These are phyloP conservation scores for Sonneratia alba DNA, from an alignment of 345 rosid genomes.

Conservation along the genomic window DNA sequence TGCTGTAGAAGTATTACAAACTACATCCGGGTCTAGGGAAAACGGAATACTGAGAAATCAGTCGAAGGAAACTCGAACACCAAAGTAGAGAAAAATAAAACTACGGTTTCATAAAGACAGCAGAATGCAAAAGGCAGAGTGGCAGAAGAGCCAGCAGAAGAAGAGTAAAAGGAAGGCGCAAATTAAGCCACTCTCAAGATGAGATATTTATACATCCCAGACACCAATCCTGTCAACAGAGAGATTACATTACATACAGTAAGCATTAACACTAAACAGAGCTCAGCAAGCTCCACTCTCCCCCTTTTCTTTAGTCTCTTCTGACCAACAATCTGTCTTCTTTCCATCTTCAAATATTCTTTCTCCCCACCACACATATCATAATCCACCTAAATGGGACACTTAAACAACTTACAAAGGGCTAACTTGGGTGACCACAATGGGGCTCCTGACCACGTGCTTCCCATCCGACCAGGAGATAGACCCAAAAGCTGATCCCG, in stretches of 20 bases:
- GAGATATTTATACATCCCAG: neutral
- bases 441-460: constrained; percentile 64
- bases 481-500: constrained; percentile 66
- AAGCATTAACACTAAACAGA: neutral
- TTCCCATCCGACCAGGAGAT: constrained; percentile 71
- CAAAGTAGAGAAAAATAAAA: neutral
- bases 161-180: neutral
- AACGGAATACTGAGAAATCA: too few relatives aligned
- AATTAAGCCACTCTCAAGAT: neutral
- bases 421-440: constrained; percentile 51
- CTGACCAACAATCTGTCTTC: neutral
- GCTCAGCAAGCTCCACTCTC: neutral
- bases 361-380: neutral
- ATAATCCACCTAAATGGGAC: neutral
- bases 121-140: neutral
- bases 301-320: neutral
- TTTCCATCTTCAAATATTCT: neutral
- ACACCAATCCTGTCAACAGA: neutral
- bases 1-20: too few relatives aligned
- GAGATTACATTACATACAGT: neutral
- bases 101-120: neutral
- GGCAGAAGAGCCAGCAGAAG: neutral
- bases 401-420: constrained; percentile 23
- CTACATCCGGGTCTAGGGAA: too few relatives aligned
- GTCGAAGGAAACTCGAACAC: too few relatives aligned